phyloP scores from a whole-genome alignment of 192 early-diverging fungal genomes.

The Phycomyces nitens region DNA sequence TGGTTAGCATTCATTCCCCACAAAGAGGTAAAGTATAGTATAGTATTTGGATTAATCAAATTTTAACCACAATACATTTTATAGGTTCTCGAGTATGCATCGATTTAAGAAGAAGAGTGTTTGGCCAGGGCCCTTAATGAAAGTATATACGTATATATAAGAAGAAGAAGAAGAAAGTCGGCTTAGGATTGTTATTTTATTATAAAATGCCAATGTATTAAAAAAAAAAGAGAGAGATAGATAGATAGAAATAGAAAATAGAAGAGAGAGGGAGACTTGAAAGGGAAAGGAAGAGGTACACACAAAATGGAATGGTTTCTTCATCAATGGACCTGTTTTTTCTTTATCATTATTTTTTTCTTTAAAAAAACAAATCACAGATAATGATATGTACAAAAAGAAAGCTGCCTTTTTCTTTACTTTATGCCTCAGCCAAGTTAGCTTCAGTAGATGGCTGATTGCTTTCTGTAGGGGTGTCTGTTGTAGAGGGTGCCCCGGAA shows the following conservation, averaged over 20 bases:
- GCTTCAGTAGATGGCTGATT: neutral
- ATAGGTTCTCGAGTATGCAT: neutral
- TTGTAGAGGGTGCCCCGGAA: neutral
- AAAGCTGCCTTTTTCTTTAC: neutral
- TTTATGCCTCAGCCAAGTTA: neutral
- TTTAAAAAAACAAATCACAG: constrained; percentile 19
- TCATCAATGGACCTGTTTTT: neutral
- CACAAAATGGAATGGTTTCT: neutral
- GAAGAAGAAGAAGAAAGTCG: too few relatives aligned
- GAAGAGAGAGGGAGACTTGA: neutral
- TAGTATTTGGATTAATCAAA: too few relatives aligned
- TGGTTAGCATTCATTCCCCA: constrained; percentile 92
- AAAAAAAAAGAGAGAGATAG: constrained; percentile 10
- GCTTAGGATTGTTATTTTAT: neutral
- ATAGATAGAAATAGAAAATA: neutral
- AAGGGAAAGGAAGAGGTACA: neutral
- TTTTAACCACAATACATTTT: neutral
- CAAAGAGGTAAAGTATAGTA: constrained; percentile 30
- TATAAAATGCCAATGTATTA: constrained; percentile 2
- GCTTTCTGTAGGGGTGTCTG: neutral
- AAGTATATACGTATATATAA: too few relatives aligned
- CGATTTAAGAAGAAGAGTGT: neutral
- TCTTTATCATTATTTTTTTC: neutral
- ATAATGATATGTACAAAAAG: constrained; percentile 4
- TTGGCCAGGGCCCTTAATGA: too few relatives aligned